Conservation (phyloP, 1,284 basidiomycete genomes). For the Ustilago shanxiensis region DNA sequence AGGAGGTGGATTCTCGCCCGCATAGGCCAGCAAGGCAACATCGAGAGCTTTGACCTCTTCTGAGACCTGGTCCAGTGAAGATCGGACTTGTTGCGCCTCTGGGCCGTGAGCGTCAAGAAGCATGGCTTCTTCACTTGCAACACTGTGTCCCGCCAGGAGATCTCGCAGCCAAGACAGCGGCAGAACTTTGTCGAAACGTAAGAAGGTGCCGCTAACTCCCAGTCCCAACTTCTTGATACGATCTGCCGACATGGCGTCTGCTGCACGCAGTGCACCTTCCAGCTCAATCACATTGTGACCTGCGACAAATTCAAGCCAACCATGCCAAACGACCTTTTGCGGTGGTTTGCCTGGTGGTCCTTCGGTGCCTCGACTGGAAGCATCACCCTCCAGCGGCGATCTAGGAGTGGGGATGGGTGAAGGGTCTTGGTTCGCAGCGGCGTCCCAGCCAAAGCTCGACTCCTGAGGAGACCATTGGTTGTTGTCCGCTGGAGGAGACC, state of each 20-base stretch:
- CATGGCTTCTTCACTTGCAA: slow-evolving; percentile 17
- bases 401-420: slow-evolving; percentile 8
- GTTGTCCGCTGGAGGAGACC: slow-evolving; percentile 15
- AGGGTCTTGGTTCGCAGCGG: slow-evolving; percentile 1
- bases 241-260: slow-evolving; percentile 8
- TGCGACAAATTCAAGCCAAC: slow-evolving; percentile 20
- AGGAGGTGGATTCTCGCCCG: background rate
- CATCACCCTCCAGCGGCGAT: slow-evolving; percentile 15
- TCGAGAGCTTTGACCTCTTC: slow-evolving; percentile 30
- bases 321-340: slow-evolving; percentile 8
- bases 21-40: slow-evolving; percentile 28
- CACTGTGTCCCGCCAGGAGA: slow-evolving; percentile 8
- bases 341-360: background rate
- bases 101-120: slow-evolving; percentile 23
- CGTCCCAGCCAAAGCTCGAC: background rate
- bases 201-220: slow-evolving; percentile 2
- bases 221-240: slow-evolving; percentile 21
- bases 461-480: slow-evolving; percentile 18
- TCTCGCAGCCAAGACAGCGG: slow-evolving; percentile 40
- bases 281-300: slow-evolving; percentile 18
- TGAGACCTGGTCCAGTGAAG: slow-evolving; percentile 31
- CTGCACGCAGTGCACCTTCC: slow-evolving; percentile 20
- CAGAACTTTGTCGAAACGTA: slow-evolving; percentile 31
- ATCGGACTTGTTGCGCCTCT: slow-evolving; percentile 1
- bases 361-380: background rate